Evolutionary conservation across 257 asterid genomes (phyloP), one percentile per base, ranked within the genome.

Genomic region (Scutellaria galericulata): DNA sequence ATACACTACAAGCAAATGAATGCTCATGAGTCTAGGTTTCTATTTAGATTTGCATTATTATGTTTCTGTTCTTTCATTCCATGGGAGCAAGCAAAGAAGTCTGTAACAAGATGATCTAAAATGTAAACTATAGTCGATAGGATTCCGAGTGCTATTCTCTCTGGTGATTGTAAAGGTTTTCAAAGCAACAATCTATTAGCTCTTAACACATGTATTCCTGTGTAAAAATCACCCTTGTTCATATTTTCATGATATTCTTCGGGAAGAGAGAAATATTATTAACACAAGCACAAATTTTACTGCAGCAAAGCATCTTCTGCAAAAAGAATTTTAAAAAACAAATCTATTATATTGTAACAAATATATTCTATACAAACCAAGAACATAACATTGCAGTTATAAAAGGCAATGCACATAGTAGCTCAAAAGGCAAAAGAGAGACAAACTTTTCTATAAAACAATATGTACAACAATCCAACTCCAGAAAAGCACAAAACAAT

Each of bases 21-120:
- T 66, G 46, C 14, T 47, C 2, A 66, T 7, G 15, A 7, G 24
- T 40, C 14, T 51, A 48, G 20, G 11, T 66, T 58, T 7, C 7
- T 54, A 27, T 27, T 39, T 72, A 13, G 14, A 56, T 53, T 12
- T 53, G 45, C 48, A n/a, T 64, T 10, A 11, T 13, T 44, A 35
- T 4, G 31, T 64, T 39, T 63, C 35, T 65, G 24, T 74, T 24
- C 11, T 54, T 9, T 39, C 48, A 15, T 42, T 53, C 15, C 13
- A 39, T 46, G 58, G 50, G 60, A 45, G 27, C 48, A 57, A 57
- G 66, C 35, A 7, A 70, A 70, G 56, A 45, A 14, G n/a, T 47
- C 41, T 61, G 77, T 14, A 54, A 31, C 60, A 50, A 40, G 31
- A 10, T 4, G 59, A 24, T 46, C 52, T 12, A 18, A 41, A 46